Percentiles rank a stretch among this genome's conserved stretches.
phyloP scores from a whole-genome alignment of 2,329 filamentous ascomycete species.

The Monilinia laxa region DNA sequence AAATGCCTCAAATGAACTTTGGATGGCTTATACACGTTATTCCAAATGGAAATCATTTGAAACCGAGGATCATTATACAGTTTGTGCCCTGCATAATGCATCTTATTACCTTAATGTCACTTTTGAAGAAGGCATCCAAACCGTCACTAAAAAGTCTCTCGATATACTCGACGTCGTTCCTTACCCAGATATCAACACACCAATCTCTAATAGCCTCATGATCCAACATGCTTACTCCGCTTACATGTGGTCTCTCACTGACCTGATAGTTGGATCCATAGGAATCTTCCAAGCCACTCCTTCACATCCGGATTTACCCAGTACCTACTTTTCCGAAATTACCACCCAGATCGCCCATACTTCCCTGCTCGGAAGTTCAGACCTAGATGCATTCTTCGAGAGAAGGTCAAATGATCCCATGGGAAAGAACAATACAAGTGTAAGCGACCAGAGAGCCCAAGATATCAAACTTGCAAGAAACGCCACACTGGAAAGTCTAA shows the following conservation, averaged over 20 bases:
- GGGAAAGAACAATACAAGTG: neutral
- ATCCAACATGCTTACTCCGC: conserved; percentile 29
- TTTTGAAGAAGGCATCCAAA: conserved; percentile 26
- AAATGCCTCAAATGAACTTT: conserved; percentile 28
- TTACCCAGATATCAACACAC: conserved; percentile 22
- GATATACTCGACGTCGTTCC: conserved; percentile 11
- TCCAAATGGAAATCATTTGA: conserved; percentile 3
- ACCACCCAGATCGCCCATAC: conserved; percentile 26
- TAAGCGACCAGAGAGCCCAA: neutral
- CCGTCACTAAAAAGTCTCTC: conserved; percentile 16
- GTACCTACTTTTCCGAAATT: conserved; percentile 25
- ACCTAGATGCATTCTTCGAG: conserved; percentile 30
- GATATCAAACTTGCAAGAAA: conserved; percentile 8
- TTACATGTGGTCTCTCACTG: conserved; percentile 26
- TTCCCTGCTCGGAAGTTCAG: conserved; percentile 27
- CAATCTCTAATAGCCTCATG: conserved; percentile 9
- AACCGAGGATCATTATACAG: conserved; percentile 21
- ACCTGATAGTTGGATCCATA: conserved; percentile 28
- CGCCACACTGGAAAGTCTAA: neutral
- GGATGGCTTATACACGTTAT: conserved; percentile 25
- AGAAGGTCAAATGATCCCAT: neutral
- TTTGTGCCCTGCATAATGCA: conserved; percentile 27
- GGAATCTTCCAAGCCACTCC: conserved; percentile 20
- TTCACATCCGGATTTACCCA: conserved; percentile 10
- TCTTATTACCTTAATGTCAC: conserved; percentile 27